Evolutionary conservation across 495 filamentous ascomycete genomes (phyloP), one percentile per base, ranked within the genome.

Genomic region (Rusavskia elegans): DNA sequence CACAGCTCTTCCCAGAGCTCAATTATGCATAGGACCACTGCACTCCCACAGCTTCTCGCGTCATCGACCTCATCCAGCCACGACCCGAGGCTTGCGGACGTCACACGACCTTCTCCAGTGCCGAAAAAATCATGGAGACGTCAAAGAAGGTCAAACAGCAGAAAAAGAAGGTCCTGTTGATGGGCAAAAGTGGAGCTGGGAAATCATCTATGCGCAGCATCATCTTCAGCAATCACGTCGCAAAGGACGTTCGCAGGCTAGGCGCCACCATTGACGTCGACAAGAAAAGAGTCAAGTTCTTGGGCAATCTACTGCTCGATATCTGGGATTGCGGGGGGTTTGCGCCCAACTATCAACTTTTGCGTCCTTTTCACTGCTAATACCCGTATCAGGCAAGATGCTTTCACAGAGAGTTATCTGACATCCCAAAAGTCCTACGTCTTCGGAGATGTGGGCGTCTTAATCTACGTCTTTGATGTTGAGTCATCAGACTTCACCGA

Each of bases 381-480:
- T 25, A 8, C 20, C 17, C 13, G 39, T 11, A 36, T 29, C 64
- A 93, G 90, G 48, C 92, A 98, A 77, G 93, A 96, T 64, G 89
- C 89, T 21, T 98, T 97, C 67, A 93, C 94, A 76, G 92, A 96
- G 66, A 95, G 89, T 60, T 98, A 96, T 67, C 85, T 98, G 51
- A 82, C 84, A 13, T 84, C 87, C 50, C 92, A 98, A 68, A 87
- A 89, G 39, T 78, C 84, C 52, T 90, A 96, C 70, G 90, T 97
- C 68, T 98, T 98, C 74, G 83, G 81, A 61, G 87, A 87, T 66
- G 92, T 98, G 50, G 92, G 89, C 19, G 90, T 97, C 54, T 76
- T 98, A 11, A 98, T 98, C 70, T 98, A 96, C 71, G 93, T 98
- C 62, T 98, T 98, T 68, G 92, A 98, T 64, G 90, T 96, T 55